phyloP scores from a whole-genome alignment of 345 rosid genomes.

The Triadica sebifera region DNA sequence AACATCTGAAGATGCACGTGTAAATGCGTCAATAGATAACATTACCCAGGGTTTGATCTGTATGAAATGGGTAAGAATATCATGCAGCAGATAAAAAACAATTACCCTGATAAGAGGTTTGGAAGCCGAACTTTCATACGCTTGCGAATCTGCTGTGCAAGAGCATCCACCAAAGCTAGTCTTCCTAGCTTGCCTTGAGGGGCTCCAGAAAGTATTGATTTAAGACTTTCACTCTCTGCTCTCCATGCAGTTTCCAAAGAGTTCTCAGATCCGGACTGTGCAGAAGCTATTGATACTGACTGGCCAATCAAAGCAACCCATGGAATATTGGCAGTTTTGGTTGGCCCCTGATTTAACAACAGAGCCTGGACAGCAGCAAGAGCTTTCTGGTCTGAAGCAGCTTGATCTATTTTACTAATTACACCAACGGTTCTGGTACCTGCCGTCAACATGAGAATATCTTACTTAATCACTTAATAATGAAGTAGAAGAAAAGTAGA shows the following conservation, averaged over 20 bases:
- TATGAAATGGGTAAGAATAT: too few relatives aligned
- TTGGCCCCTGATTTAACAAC: conserved; percentile 81
- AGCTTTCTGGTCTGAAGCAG: conserved; percentile 79
- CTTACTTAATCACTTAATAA: background rate
- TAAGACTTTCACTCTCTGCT: conserved; percentile 89
- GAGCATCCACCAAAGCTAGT: conserved; percentile 80
- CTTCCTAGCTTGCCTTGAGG: conserved; percentile 92
- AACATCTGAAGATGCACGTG: background rate
- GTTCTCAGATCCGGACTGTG: conserved; percentile 80
- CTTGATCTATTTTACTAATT: conserved; percentile 90
- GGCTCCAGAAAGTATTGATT: conserved; percentile 74
- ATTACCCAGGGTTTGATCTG: background rate
- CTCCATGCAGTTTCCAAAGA: conserved; percentile 98
- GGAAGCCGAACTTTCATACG: conserved; percentile 95
- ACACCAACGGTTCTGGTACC: conserved; percentile 95
- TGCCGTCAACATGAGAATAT: conserved; percentile 18
- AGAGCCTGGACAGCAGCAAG: conserved; percentile 96
- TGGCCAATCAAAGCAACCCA: conserved; percentile 99
- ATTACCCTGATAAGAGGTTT: conserved; percentile 86
- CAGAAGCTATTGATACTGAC: conserved; percentile 83
- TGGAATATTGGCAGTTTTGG: conserved; percentile 84
- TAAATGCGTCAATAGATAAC: background rate
- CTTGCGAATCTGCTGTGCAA: conserved; percentile 84
- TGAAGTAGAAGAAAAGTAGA: background rate
- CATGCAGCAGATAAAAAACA: conserved; percentile 7